Evolutionary conservation across 83 land plant species (phyloP).

Genomic region (Thuja plicata): DNA sequence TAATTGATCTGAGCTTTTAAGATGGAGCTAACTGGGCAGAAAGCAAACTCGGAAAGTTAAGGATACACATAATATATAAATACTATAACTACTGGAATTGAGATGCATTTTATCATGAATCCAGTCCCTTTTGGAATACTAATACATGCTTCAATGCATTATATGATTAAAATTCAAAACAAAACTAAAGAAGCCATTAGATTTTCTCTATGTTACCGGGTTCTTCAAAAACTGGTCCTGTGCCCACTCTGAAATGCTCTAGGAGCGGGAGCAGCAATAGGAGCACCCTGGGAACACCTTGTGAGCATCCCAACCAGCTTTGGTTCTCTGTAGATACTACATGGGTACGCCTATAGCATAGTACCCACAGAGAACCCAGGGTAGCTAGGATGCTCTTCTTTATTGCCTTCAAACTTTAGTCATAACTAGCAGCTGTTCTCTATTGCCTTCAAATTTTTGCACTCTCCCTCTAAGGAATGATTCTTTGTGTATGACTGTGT

Average conservation of each 20-base stretch:
- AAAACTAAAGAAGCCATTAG: neutral
- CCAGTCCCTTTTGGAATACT: neutral
- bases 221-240: too few species aligned
- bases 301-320: too few species aligned
- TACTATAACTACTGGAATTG: neutral
- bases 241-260: too few species aligned
- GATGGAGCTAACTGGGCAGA: neutral
- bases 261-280: too few species aligned
- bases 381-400: neutral
- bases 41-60: neutral
- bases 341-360: too few species aligned
- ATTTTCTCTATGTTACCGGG: neutral
- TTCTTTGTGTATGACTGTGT: neutral
- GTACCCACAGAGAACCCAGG: too few species aligned
- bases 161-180: neutral
- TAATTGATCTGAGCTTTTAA: neutral
- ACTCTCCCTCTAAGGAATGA: neutral
- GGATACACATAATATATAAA: neutral
- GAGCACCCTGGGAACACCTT: too few species aligned
- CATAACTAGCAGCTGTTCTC: neutral
- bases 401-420: neutral
- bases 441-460: neutral
- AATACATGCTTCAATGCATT: neutral
- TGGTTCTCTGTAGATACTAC: too few species aligned
- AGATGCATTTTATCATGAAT: neutral